phyloP scores from a whole-genome alignment of 352 stramenopile genomes.

The Phytophthora tentaculata region DNA sequence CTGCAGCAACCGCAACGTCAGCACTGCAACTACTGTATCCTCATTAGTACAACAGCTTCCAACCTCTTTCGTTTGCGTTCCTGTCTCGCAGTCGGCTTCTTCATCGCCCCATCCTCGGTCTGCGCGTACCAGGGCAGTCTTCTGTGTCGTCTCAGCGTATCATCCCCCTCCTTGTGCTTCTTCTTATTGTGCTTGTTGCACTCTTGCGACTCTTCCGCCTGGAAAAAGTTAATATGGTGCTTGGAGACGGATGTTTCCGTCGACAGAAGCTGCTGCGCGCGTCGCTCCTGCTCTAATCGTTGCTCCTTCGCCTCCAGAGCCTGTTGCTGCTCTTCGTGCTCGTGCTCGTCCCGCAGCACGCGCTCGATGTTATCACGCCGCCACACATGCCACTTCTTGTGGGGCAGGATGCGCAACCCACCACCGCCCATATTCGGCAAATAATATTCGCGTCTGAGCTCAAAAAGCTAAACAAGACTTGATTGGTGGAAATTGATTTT shows the following conservation, averaged over 20 bases:
- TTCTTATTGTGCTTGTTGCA: neutral
- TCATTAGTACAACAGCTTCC: neutral
- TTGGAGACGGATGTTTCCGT: neutral
- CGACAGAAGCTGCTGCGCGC: constrained; percentile 37
- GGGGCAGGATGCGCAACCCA: constrained; percentile 66
- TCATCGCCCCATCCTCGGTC: constrained; percentile 11
- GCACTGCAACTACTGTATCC: neutral
- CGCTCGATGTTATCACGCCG: constrained; percentile 84
- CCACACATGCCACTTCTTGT: constrained; percentile 91
- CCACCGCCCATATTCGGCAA: constrained; percentile 55
- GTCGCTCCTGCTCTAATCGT: constrained; percentile 44
- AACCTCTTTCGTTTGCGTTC: constrained; percentile 54
- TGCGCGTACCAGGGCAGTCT: constrained; percentile 55
- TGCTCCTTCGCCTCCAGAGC: constrained; percentile 22
- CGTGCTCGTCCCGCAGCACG: constrained; percentile 72
- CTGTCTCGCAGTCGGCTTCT: constrained; percentile 17
- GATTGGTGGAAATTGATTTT: constrained; percentile 5
- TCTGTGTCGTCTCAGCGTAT: constrained; percentile 43
- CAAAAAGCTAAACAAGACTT: neutral
- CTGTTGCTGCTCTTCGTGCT: constrained; percentile 41
- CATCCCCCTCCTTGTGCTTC: constrained; percentile 16
- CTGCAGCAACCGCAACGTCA: constrained; percentile 29
- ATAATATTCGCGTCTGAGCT: neutral
- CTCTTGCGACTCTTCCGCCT: constrained; percentile 29
- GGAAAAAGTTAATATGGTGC: constrained; percentile 53